Conservation (phyloP, 164 flowering plant genomes). For the Sedum album region DNA sequence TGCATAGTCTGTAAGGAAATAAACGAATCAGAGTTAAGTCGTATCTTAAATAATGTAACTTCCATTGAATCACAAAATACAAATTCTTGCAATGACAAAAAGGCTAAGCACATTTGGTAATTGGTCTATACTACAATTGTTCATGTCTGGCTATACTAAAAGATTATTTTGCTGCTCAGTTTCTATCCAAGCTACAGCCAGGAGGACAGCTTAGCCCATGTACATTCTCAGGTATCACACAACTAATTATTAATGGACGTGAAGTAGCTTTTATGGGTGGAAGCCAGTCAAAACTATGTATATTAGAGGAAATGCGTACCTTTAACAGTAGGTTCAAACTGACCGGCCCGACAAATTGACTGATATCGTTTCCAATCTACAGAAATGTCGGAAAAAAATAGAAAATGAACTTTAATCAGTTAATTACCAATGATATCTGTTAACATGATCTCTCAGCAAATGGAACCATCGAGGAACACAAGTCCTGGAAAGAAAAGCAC, state of each 20-base stretch:
- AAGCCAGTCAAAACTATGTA: background rate
- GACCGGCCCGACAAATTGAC: constrained; percentile 72
- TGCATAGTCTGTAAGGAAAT: constrained; percentile 79
- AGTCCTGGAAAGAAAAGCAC: background rate
- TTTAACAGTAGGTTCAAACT: constrained; percentile 47
- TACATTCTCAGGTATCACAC: background rate
- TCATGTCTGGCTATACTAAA: background rate
- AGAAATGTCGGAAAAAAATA: constrained; percentile 12
- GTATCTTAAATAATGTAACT: background rate
- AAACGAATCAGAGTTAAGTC: background rate
- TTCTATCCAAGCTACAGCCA: background rate
- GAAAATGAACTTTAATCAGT: constrained; percentile 3
- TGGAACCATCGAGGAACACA: too few relatives aligned
- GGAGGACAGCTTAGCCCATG: too few relatives aligned
- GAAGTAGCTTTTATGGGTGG: background rate
- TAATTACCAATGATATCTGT: background rate
- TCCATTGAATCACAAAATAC: background rate
- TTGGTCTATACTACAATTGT: background rate
- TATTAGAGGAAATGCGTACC: constrained; percentile 26
- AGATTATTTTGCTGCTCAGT: background rate
- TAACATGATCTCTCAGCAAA: background rate
- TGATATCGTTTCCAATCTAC: constrained; percentile 71
- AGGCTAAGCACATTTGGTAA: background rate
- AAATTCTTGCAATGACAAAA: background rate
- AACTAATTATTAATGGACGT: background rate